Percentiles rank a stretch among this genome's conserved stretches.
phyloP scores from a whole-genome alignment of 768 basidiomycete species.

The Crassisporium funariophilum region DNA sequence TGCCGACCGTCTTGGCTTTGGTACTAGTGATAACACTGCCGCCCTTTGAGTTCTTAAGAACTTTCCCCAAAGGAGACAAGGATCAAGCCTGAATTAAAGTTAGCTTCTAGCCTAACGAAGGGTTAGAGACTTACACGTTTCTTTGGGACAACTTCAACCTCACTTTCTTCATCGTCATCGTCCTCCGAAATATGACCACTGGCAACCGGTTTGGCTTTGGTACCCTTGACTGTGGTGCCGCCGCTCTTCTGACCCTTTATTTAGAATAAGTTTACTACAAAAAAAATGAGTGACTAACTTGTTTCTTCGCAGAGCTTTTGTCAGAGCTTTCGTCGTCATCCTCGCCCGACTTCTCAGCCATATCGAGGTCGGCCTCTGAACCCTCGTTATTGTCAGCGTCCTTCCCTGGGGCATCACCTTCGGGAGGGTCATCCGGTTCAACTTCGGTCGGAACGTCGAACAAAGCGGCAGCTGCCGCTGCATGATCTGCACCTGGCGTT shows the following conservation, averaged over 20 bases:
- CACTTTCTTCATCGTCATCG: background rate
- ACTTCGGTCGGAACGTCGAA: background rate
- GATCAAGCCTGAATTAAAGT: background rate
- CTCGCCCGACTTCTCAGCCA: too few relatives aligned
- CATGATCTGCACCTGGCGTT: slow-evolving; percentile 16
- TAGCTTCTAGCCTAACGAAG: too few relatives aligned
- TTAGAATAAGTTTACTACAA: too few relatives aligned
- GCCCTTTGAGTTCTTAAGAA: too few relatives aligned
- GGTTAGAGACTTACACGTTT: background rate
- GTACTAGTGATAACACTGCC: too few relatives aligned
- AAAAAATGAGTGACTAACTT: too few relatives aligned
- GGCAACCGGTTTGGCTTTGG: background rate
- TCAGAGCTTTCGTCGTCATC: too few relatives aligned
- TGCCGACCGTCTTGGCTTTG: background rate
- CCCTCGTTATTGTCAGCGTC: background rate
- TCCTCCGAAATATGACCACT: background rate
- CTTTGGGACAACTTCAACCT: background rate
- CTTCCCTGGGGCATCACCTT: background rate
- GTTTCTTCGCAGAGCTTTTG: too few relatives aligned
- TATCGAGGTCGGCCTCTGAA: too few relatives aligned
- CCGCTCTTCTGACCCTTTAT: background rate
- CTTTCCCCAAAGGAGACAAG: too few relatives aligned
- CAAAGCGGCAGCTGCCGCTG: slow-evolving; percentile 7
- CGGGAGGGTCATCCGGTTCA: background rate
- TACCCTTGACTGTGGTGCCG: background rate